Evolutionary conservation across 1,139 yeast genomes (phyloP).

Genomic region (Nadsonia commutata): DNA sequence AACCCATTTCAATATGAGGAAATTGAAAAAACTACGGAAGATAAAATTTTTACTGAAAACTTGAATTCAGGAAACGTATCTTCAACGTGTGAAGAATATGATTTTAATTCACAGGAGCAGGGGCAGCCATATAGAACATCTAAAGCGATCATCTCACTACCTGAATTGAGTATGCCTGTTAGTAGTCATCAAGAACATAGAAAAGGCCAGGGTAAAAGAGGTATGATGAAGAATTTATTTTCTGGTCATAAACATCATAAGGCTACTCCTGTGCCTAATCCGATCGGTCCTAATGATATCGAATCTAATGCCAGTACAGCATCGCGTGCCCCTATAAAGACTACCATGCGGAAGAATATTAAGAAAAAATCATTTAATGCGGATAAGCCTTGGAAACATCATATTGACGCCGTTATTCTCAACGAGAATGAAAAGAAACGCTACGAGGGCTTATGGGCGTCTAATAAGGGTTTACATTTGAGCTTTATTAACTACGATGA

Average conservation of each 20-base stretch:
- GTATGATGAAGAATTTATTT: not conserved
- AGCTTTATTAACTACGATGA: conserved; percentile 18
- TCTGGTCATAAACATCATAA: not conserved
- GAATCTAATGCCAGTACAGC: conserved; percentile 1
- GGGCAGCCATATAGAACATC: not conserved
- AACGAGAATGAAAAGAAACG: conserved; percentile 67
- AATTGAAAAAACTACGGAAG: not conserved
- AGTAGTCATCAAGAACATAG: not conserved
- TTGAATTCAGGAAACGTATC: too few species aligned
- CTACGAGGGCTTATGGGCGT: conserved; percentile 88
- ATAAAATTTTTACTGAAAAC: too few species aligned
- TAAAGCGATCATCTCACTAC: not conserved
- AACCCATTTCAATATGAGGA: not conserved
- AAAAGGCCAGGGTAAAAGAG: not conserved
- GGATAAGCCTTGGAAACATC: conserved; percentile 93
- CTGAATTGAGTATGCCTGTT: not conserved
- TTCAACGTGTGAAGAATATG: too few species aligned
- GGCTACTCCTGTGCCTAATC: too few species aligned
- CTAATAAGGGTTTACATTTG: conserved; percentile 59
- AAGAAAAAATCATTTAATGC: conserved; percentile 52
- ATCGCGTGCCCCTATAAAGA: conserved; percentile 18
- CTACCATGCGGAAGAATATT: conserved; percentile 55
- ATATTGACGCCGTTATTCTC: conserved; percentile 42
- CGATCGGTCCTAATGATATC: too few species aligned
- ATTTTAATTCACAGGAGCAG: not conserved